phyloP scores from a whole-genome alignment of 129 eudicot species.

The Scalesia atractyloides region DNA sequence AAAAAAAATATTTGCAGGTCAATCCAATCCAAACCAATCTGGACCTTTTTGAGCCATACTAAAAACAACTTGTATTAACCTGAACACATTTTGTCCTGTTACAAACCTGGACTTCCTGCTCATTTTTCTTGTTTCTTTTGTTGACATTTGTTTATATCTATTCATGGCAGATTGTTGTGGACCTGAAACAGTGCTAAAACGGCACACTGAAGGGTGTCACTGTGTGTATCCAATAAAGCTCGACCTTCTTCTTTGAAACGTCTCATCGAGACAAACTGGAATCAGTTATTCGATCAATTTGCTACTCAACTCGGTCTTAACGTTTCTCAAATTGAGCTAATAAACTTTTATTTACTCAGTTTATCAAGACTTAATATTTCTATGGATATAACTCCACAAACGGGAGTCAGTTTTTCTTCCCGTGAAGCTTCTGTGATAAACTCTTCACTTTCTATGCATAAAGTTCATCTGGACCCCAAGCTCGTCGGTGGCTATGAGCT shows the following conservation, averaged over 20 bases:
- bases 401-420: constrained; percentile 68
- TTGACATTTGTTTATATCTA: constrained; percentile 22
- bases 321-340: constrained; percentile 77
- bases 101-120: neutral
- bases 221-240: constrained; percentile 87
- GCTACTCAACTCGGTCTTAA: constrained; percentile 68
- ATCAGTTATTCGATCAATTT: constrained; percentile 61
- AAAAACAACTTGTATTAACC: neutral
- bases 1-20: neutral
- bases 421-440: constrained; percentile 64
- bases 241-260: constrained; percentile 75
- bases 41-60: neutral
- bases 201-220: constrained; percentile 64
- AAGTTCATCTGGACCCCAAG: constrained; percentile 63
- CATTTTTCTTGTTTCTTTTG: neutral
- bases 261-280: constrained; percentile 79
- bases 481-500: constrained; percentile 78
- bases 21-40: neutral
- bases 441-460: constrained; percentile 68
- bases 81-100: neutral
- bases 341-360: constrained; percentile 68
- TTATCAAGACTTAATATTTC: constrained; percentile 80
- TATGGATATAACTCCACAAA: constrained; percentile 79
- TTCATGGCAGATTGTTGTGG: constrained; percentile 77
- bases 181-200: constrained; percentile 73